Evolutionary conservation across 2,329 filamentous ascomycete species (phyloP), one percentile per base, ranked within the genome.

Genomic region (Colletotrichum aenigma): DNA sequence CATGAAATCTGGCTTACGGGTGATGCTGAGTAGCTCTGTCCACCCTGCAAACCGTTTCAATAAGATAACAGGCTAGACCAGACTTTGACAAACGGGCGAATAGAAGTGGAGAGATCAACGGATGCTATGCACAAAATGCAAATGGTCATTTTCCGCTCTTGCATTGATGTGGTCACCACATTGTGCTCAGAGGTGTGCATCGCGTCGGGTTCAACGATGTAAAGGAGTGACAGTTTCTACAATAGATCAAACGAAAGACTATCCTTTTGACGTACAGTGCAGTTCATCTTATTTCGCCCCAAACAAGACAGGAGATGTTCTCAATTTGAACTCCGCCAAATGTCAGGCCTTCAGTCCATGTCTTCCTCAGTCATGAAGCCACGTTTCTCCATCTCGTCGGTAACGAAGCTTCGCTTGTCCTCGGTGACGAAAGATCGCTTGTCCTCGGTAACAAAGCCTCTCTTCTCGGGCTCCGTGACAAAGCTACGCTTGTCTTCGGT

Each of bases 1-100:
- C 70, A 73, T 26, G 70, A 73, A 24, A 69, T 73, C 7, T 73
- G 70, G 70, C 55, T 73, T 15, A 69, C 56, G 1, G 70, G 70
- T 6, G 70, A 73, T 2, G 56, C 56, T n/a, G 64, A 72, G 4
- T 72, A 72, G 24, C 43, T 52, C 10, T 7, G 1, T 7, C 10
- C n/a, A 21, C 43, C 5, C 10, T 7, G n/a, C 10, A 2, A 48
- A 6, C 18, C 10, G 18, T 48, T 4, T 12, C 18, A 13, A 7
- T 21, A 2, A 21, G 10, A 48, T 21, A 21, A n/a, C 13, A n/a
- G 16, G 2, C n/a, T 21, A 18, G 6, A 52, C 43, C n/a, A 21
- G 43, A 21, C 43, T 21, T 52, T 52, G 43, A 21, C 13, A 52
- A 21, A 7, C 43, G n/a, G 2, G 0, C n/a, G 3, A 52, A 48